Percentiles rank a stretch among this genome's conserved stretches.
phyloP scores from a whole-genome alignment of 257 asterid genomes.

The Cordia subcordata region DNA sequence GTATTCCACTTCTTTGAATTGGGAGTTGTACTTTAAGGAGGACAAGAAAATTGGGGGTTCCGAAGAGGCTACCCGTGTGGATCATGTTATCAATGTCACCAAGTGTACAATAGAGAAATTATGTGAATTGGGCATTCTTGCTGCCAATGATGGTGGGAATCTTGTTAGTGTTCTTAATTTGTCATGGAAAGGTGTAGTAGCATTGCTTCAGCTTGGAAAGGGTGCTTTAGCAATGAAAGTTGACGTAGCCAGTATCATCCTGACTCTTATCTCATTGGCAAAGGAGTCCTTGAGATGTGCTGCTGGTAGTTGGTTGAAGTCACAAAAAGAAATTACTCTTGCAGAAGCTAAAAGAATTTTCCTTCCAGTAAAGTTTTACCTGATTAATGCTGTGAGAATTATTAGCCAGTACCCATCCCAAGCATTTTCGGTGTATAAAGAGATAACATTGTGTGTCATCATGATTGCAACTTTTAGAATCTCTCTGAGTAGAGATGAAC shows the following conservation, averaged over 20 bases:
- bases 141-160: constrained; percentile 92
- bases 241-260: constrained; percentile 54
- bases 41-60: constrained; percentile 26
- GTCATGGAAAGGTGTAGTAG: constrained; percentile 96
- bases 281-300: constrained; percentile 66
- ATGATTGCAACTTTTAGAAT: constrained; percentile 65
- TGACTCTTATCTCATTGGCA: constrained; percentile 73
- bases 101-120: constrained; percentile 56
- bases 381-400: constrained; percentile 89
- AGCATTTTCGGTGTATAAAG: constrained; percentile 65
- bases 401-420: constrained; percentile 73
- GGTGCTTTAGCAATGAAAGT: constrained; percentile 75
- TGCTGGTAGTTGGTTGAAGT: constrained; percentile 67
- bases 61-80: constrained; percentile 42
- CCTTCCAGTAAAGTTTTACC: constrained; percentile 86
- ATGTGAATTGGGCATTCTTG: constrained; percentile 80
- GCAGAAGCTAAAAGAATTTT: constrained; percentile 84
- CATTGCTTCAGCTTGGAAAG: constrained; percentile 84
- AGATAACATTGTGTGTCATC: constrained; percentile 57
- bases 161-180: constrained; percentile 76
- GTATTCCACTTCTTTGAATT: constrained; percentile 57
- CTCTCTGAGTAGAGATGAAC: constrained; percentile 56
- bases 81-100: constrained; percentile 49
- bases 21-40: constrained; percentile 47
- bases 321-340: constrained; percentile 42